These are phyloP conservation scores for Pochonia chlamydosporia DNA, from an alignment of 2,329 filamentous ascomycete genomes.

Conservation along the genomic window DNA sequence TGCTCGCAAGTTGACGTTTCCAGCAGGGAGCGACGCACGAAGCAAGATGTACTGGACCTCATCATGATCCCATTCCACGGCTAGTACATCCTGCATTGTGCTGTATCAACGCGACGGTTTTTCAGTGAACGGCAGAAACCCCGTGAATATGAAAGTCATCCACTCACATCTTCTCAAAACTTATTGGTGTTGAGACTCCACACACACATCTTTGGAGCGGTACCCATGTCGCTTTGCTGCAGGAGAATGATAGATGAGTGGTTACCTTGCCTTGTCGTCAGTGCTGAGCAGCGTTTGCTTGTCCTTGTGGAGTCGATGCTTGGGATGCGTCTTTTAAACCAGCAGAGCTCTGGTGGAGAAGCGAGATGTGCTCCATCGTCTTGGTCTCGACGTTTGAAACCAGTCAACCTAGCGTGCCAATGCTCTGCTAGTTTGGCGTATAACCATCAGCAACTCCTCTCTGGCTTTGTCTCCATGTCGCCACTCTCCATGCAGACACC, in stretches of 20 bases:
- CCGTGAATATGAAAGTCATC: neutral
- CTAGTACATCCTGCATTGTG: too few species aligned
- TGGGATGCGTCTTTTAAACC: neutral
- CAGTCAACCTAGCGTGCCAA: slow-evolving; percentile 3
- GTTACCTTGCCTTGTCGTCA: neutral
- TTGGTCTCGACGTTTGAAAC: neutral
- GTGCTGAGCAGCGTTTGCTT: neutral
- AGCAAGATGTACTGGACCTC: too few species aligned
- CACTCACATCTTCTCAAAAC: neutral
- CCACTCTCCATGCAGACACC: slow-evolving; percentile 4
- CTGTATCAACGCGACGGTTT: too few species aligned
- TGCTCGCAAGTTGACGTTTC: too few species aligned
- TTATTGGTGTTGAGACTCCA: slow-evolving; percentile 2
- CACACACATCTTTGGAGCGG: slow-evolving; percentile 1
- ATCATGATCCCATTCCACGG: too few species aligned
- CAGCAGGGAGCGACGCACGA: too few species aligned
- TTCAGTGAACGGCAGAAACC: too few species aligned
- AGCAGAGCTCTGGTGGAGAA: slow-evolving; percentile 1
- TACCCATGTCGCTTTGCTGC: slow-evolving; percentile 1
- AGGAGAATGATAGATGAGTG: slow-evolving; percentile 2
- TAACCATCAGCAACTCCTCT: neutral
- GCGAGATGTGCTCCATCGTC: neutral
- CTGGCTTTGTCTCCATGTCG: neutral
- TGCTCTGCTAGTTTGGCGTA: neutral
- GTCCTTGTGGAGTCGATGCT: neutral